phyloP scores from a whole-genome alignment of 306 rosid genomes.

The Begonia masoniana region DNA sequence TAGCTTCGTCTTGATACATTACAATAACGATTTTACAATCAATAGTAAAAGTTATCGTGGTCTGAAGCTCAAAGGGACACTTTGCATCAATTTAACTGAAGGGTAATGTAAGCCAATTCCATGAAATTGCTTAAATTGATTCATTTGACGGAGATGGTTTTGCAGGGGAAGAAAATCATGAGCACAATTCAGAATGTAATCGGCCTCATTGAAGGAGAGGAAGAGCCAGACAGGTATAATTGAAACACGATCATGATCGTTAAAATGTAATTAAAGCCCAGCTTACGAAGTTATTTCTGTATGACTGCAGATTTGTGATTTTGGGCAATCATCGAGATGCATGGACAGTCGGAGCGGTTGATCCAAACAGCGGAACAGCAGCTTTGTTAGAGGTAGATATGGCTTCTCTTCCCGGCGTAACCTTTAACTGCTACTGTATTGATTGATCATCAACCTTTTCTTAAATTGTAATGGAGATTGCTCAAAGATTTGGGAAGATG shows the following conservation, averaged over 20 bases:
- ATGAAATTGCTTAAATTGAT: no score
- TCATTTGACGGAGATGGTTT: constrained; percentile 8
- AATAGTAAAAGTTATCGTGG: no score
- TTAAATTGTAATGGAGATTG: constrained; percentile 25
- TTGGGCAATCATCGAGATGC: constrained; percentile 74
- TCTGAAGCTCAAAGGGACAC: no score
- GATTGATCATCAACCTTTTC: no score
- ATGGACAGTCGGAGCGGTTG: constrained; percentile 85
- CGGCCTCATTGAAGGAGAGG: constrained; percentile 61
- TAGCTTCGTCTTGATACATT: no score
- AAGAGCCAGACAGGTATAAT: constrained; percentile 61
- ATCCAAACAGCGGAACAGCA: constrained; percentile 76
- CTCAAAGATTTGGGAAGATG: constrained; percentile 48
- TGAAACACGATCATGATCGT: background rate
- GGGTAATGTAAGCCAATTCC: no score
- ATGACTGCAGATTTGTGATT: constrained; percentile 44
- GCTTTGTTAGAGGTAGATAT: constrained; percentile 48
- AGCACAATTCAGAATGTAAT: constrained; percentile 49
- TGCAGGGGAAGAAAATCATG: constrained; percentile 37
- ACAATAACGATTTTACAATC: no score
- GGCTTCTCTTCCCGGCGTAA: background rate
- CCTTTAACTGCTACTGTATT: no score
- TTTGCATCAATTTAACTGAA: no score
- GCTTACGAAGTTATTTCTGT: constrained; percentile 7
- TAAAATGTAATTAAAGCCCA: background rate